These are phyloP conservation scores for Reutealis trisperma DNA, from an alignment of 345 rosid genomes.

Conservation along the genomic window DNA sequence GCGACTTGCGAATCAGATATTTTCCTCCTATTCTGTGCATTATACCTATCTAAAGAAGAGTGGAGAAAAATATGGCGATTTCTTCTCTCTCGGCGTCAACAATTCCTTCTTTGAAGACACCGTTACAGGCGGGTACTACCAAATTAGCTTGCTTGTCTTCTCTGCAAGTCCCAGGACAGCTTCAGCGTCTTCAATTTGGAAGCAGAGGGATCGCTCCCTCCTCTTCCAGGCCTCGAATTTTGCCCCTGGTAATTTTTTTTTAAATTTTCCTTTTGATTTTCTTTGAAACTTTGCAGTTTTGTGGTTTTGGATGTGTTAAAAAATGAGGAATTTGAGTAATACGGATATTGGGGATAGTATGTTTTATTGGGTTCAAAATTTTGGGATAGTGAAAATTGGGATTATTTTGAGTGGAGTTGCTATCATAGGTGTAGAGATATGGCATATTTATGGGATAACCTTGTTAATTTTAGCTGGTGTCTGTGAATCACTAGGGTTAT, in stretches of 20 bases:
- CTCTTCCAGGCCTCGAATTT: constrained; percentile 33
- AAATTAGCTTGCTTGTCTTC: constrained; percentile 33
- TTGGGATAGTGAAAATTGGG: no score
- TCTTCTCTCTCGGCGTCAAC: constrained; percentile 41
- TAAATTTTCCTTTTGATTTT: not conserved
- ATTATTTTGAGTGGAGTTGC: no score
- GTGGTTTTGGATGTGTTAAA: not conserved
- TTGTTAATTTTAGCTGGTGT: not conserved
- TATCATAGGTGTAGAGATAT: no score
- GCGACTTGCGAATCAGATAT: not conserved
- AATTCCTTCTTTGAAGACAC: constrained; percentile 25
- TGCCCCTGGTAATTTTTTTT: constrained; percentile 21
- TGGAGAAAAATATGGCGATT: constrained; percentile 48
- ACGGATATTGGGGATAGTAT: no score
- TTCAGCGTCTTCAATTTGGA: constrained; percentile 29
- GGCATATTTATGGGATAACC: no score
- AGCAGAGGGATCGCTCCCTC: constrained; percentile 18
- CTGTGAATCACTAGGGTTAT: not conserved
- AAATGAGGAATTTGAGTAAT: no score
- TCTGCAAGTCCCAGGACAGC: constrained; percentile 33
- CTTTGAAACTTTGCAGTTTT: no score
- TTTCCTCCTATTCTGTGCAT: not conserved
- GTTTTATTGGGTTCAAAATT: no score
- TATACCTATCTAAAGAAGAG: not conserved
- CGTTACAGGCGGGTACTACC: constrained; percentile 12